Base-by-base conservation (phyloP, 306 rosid species). In the Pyrus betulifolia region DNA sequence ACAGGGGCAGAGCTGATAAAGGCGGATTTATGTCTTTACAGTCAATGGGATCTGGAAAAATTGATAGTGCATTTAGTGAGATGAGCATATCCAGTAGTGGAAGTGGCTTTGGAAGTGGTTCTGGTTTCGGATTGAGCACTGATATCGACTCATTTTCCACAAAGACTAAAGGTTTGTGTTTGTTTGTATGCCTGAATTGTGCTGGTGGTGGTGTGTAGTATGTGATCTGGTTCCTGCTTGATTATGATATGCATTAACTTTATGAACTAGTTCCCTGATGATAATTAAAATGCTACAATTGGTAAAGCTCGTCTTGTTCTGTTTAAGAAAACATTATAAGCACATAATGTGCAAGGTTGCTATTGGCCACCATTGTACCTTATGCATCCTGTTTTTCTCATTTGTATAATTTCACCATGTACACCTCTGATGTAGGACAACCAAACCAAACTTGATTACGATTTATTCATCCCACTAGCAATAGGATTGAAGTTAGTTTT, bases 11-110 rank as follows among this genome's bases (percentile, higher is more conserved):
- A 87, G 89, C 90, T 65, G 97, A 95, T 15, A 92, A 88, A 85
- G 99, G 97, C 69, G 97, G 98, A 23, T 92, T 74, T 77, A 88
- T 90, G 81, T 81, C 96, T 3, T 81, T 89, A 75, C 91, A 87
- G 79, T 95, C 98, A 3, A 88, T 92, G 93, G 97, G 93, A 75
- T 90, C 99, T 25, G 99, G 98, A 82, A 90, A 95, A 90, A 75
- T 90, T 82, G 99, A 95, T 64, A 89, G 76, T 84, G 67, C 92
- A 85, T 86, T 92, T 71, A 80, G 79, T 79, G 97, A 95, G 54
- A 77, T 91, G 89, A 87, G 92, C 87, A 84, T 95, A 74, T 87
- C 97, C 71, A 85, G 90, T 84, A 78, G 87, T 76, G 97, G 97
- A 75, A 78, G 93, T 80, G 97, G 97, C 70, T 92, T 89, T 76